Evolutionary conservation across 108 stramenopile genomes (phyloP).

Genomic region (Cyclotella atomus): DNA sequence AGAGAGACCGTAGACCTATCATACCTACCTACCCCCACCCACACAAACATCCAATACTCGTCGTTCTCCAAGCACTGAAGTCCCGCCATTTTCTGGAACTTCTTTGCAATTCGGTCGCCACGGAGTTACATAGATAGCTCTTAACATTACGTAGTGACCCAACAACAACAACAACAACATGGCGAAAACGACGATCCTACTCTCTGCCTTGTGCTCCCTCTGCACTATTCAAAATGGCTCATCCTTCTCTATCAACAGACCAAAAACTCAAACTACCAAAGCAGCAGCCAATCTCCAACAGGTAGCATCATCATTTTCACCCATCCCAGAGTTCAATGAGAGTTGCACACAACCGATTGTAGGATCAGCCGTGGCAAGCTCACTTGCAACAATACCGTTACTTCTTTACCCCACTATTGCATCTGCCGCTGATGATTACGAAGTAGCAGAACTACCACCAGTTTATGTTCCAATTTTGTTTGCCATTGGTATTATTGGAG

Average conservation of each 20-base stretch:
- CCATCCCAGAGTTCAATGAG: not conserved
- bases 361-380: not conserved
- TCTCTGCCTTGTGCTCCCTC: not conserved
- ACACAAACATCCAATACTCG: no score
- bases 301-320: not conserved
- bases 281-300: not conserved
- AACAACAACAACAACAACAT: not conserved
- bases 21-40: no score
- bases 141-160: no score
- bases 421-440: constrained; percentile 26
- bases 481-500: constrained; percentile 73
- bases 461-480: constrained; percentile 77
- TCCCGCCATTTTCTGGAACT: no score
- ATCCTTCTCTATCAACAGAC: not conserved
- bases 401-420: not conserved
- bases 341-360: no score
- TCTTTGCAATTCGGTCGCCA: no score
- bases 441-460: constrained; percentile 63
- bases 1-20: no score
- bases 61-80: no score
- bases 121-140: no score
- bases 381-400: constrained; percentile 11
- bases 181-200: not conserved
- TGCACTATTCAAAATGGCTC: not conserved
- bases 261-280: not conserved